These are phyloP conservation scores for Populus hybrid DNA, from an alignment of 441 rosid genomes.

Conservation along the genomic window DNA sequence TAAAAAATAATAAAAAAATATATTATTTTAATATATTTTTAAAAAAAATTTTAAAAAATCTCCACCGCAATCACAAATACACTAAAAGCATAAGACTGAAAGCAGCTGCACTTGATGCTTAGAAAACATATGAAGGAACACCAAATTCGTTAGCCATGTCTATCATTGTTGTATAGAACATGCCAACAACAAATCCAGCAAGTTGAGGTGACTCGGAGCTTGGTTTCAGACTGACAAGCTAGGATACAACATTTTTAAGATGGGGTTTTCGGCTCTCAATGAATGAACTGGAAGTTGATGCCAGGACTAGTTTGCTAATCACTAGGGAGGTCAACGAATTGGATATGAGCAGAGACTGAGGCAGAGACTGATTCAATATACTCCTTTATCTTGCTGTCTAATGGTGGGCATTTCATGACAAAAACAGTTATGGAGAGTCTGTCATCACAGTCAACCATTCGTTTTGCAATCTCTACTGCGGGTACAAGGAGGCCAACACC, in stretches of 20 bases:
- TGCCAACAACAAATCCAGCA: constrained; percentile 37
- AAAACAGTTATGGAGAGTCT: neutral
- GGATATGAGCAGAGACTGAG: neutral
- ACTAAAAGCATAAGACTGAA: constrained; percentile 22
- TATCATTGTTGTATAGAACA: constrained; percentile 33
- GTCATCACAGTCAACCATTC: neutral
- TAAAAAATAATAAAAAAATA: too few relatives aligned
- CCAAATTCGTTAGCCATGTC: constrained; percentile 41
- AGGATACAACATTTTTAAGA: constrained; percentile 11
- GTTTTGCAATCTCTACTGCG: neutral
- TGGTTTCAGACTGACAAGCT: neutral
- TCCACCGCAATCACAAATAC: too few relatives aligned
- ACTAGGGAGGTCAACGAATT: neutral
- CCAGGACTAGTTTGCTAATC: neutral
- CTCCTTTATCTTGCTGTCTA: neutral
- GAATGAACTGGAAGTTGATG: neutral
- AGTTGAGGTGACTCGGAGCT: constrained; percentile 9
- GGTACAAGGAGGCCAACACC: neutral
- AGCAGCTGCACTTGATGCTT: constrained; percentile 35
- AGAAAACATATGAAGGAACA: constrained; percentile 37
- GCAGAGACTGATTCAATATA: neutral
- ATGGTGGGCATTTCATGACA: neutral
- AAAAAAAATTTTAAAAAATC: too few relatives aligned
- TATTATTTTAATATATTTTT: too few relatives aligned
- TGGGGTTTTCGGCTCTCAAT: constrained; percentile 22